Evolutionary conservation across 225 moss, liverwort and hornwort genomes (phyloP).

Genomic region (Polytrichum commune): DNA sequence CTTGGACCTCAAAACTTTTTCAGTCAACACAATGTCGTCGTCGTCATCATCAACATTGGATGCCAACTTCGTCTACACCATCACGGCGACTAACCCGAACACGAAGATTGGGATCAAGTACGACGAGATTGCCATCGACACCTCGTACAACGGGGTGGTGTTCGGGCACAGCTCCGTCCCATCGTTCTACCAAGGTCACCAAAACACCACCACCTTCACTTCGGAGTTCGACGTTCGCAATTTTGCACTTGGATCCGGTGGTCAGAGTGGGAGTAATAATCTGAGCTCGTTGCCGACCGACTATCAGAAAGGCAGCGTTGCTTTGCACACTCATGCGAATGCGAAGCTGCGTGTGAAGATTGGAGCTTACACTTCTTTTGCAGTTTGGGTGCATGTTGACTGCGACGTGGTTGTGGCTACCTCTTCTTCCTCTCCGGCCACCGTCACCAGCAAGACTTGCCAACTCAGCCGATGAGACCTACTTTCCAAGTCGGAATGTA

Average conservation of each 20-base stretch:
- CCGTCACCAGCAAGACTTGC: constrained; percentile 39
- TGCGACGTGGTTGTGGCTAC: constrained; percentile 54
- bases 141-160: constrained; percentile 26
- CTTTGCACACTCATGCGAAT: constrained; percentile 28
- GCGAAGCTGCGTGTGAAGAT: constrained; percentile 59
- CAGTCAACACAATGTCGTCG: neutral
- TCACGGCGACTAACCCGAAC: constrained; percentile 51
- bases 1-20: constrained; percentile 8
- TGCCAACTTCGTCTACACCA: constrained; percentile 16
- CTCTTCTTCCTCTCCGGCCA: constrained; percentile 9
- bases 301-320: constrained; percentile 15
- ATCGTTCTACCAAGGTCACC: constrained; percentile 43
- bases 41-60: constrained; percentile 7
- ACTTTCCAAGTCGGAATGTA: too few species aligned
- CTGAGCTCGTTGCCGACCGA: constrained; percentile 11
- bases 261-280: neutral
- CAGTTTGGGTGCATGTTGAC: constrained; percentile 36
- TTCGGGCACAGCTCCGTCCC: constrained; percentile 45
- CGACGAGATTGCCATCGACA: constrained; percentile 39
- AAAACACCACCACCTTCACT: constrained; percentile 24
- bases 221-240: constrained; percentile 14
- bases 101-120: constrained; percentile 56
- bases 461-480: constrained; percentile 19
- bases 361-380: constrained; percentile 39
- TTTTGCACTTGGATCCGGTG: constrained; percentile 8